phyloP scores from a whole-genome alignment of 2,329 filamentous ascomycete genomes.

The Cercospora beticola region DNA sequence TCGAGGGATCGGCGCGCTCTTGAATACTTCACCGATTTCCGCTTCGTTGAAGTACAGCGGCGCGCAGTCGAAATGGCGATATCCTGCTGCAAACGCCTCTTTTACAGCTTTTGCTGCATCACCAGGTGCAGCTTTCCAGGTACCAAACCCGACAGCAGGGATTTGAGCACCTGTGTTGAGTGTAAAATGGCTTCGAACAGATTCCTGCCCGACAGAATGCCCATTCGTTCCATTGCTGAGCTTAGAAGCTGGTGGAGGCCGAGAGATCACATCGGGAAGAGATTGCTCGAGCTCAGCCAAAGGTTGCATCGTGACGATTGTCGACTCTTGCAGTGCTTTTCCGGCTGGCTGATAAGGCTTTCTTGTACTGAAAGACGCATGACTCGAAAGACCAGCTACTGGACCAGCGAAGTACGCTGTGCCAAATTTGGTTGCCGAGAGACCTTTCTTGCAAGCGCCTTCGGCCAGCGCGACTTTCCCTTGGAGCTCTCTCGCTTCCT shows the following conservation, averaged over 20 bases:
- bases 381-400: conserved; percentile 21
- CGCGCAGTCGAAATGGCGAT: conserved; percentile 35
- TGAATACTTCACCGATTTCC: conserved; percentile 31
- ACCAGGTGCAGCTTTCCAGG: conserved; percentile 40
- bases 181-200: conserved; percentile 29
- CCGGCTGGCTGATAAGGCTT: conserved; percentile 21
- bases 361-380: conserved; percentile 15
- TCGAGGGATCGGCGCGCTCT: conserved; percentile 25
- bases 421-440: conserved; percentile 66
- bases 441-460: conserved; percentile 65
- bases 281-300: conserved; percentile 17
- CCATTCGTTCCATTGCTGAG: conserved; percentile 5
- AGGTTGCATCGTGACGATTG: conserved; percentile 25
- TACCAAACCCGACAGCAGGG: conserved; percentile 41
- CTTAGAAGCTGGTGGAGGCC: not conserved
- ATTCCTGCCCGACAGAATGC: not conserved
- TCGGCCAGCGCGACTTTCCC: conserved; percentile 64
- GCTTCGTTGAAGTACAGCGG: conserved; percentile 36
- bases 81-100: conserved; percentile 24
- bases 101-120: conserved; percentile 31
- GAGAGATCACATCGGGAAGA: conserved; percentile 13
- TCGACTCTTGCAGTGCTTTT: conserved; percentile 38
- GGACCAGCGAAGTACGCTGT: conserved; percentile 45
- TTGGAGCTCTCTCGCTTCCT: conserved; percentile 61
- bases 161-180: conserved; percentile 35